Conservation (phyloP, 2,329 filamentous ascomycete genomes). For the Trichoderma simmonsii region DNA sequence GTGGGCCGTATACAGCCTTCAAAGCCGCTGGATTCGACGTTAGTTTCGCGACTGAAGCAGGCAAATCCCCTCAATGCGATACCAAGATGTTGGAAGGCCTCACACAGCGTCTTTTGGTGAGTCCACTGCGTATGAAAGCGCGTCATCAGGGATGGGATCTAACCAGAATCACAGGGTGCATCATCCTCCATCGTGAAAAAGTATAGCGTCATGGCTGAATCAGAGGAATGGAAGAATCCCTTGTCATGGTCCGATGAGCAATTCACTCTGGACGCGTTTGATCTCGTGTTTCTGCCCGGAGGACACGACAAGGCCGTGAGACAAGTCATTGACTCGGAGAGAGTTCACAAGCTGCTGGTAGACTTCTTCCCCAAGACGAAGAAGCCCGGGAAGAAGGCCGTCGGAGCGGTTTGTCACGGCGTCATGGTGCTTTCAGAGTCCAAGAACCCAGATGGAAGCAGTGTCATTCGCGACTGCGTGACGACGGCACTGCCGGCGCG, state of each 20-base stretch:
- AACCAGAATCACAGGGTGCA: conserved; percentile 38
- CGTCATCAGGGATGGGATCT: not conserved
- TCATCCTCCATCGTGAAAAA: conserved; percentile 37
- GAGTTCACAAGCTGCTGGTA: conserved; percentile 43
- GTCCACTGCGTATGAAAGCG: not conserved
- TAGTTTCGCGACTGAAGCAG: conserved; percentile 49
- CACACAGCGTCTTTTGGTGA: conserved; percentile 48
- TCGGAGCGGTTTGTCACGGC: conserved; percentile 52
- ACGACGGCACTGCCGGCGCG: conserved; percentile 48
- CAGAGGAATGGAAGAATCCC: conserved; percentile 41
- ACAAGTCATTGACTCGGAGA: conserved; percentile 48
- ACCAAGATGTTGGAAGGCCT: conserved; percentile 47
- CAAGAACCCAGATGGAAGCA: conserved; percentile 40
- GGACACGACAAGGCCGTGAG: conserved; percentile 52
- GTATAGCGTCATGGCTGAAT: conserved; percentile 44
- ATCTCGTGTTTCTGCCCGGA: conserved; percentile 50
- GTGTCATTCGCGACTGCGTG: conserved; percentile 44
- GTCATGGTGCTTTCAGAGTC: conserved; percentile 49
- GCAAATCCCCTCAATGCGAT: conserved; percentile 47
- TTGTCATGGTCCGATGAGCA: conserved; percentile 42
- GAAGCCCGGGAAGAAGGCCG: conserved; percentile 42
- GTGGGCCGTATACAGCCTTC: conserved; percentile 47
- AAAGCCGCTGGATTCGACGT: conserved; percentile 47
- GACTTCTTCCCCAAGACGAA: conserved; percentile 47
- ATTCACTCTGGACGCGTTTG: conserved; percentile 45